These are phyloP conservation scores for Suillus cothurnatus DNA, from an alignment of 768 basidiomycete genomes.

Conservation along the genomic window DNA sequence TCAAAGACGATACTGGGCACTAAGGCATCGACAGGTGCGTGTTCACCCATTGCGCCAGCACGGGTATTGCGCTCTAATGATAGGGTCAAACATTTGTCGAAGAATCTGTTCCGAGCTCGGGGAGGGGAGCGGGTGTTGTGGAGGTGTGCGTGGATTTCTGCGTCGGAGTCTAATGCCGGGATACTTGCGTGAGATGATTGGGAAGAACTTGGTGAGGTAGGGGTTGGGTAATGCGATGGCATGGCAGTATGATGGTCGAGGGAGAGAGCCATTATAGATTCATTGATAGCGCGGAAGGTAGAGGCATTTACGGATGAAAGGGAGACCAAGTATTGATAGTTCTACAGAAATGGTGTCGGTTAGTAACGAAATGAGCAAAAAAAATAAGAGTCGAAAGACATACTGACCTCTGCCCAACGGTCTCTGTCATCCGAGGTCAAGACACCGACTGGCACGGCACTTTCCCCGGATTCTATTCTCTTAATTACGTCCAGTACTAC, in stretches of 20 bases:
- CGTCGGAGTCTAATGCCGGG: conserved; percentile 22
- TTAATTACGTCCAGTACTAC: conserved; percentile 59
- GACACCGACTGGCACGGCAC: conserved; percentile 62
- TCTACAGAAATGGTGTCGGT: conserved; percentile 44
- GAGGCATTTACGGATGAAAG: conserved; percentile 65
- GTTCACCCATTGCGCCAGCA: conserved; percentile 88
- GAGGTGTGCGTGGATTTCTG: conserved; percentile 70
- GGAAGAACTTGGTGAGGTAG: conserved; percentile 22
- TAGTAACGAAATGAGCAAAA: not conserved
- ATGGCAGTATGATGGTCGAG: conserved; percentile 71
- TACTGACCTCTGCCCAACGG: conserved; percentile 72
- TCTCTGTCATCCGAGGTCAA: conserved; percentile 84
- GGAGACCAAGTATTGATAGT: conserved; percentile 65
- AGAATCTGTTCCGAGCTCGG: conserved; percentile 80
- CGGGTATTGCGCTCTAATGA: conserved; percentile 85
- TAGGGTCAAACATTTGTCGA: conserved; percentile 84
- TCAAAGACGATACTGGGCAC: conserved; percentile 87
- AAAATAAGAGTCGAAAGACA: not conserved
- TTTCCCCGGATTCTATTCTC: conserved; percentile 54
- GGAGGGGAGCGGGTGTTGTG: conserved; percentile 68
- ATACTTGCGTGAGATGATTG: conserved; percentile 16
- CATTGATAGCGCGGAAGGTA: conserved; percentile 64
- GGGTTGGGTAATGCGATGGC: conserved; percentile 18
- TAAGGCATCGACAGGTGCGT: conserved; percentile 87
- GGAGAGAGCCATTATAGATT: conserved; percentile 78